Base-by-base conservation (phyloP, 2,329 filamentous ascomycete species). In the Diaporthe citrichinensis region DNA sequence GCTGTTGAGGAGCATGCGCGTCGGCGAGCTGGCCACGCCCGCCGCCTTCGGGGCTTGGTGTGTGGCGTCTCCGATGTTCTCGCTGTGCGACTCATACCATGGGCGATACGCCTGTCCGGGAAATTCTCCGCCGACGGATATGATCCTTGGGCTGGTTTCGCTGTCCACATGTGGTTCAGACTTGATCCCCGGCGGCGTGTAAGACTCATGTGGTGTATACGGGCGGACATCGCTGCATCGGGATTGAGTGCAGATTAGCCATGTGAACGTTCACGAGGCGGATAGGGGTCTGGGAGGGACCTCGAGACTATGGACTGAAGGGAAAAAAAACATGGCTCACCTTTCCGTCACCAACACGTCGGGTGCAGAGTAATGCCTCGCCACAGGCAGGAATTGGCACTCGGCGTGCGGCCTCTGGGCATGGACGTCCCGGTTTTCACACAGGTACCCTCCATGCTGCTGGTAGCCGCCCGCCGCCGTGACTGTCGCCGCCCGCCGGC, bases 321-420 rank as follows among this genome's bases (percentile, higher is more conserved):
- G n/a, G n/a, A 14, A 23, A 14, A 8, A n/a, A 41, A 41, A 6
- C 10, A 25, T 14, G 15, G 41, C 71, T 65, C 28, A 65, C 71
- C 34, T 65, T 44, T 73, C 46, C n/a, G 51, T 55, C 25, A 55
- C 49, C 49, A 55, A 14, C 36, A 73, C 46, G 34, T 55, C 46
- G 41, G 71, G 71, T 25, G 71, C 71, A n/a, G 71, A 73, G 55
- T 51, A 73, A 62, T 73, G 71, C 17, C 71, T 41, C 4, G 55
- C 9, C 41, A 61, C 41, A 17, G 58, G 31, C 58, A 65, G 34
- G 23, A 69, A 55, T 23, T 73, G 58, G 49, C 71, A 34, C 20
- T 73, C 58, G 7, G 51, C 58, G 34, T 62, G 36, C 15, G 71
- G 34, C 12, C n/a, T 12, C 46, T 41, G 71, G 46, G 46, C 36